Evolutionary conservation across 148 eudicot species (phyloP).

Genomic region (Oxyria digyna): DNA sequence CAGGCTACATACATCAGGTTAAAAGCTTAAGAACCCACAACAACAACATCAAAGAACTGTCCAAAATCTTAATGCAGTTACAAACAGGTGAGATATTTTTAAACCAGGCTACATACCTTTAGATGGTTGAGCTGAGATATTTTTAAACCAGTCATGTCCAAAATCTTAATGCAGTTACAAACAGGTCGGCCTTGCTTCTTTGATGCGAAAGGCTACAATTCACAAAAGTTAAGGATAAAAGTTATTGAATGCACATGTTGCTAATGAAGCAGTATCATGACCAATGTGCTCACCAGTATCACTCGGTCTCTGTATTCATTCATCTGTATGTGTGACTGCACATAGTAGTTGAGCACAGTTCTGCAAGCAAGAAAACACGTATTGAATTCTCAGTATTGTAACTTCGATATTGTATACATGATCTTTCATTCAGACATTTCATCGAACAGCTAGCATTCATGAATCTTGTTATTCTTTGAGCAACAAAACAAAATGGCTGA

Average conservation of each 20-base stretch:
- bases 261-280: not conserved
- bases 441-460: too few species aligned
- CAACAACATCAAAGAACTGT: not conserved
- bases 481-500: too few species aligned
- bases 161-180: slow-evolving; percentile 67
- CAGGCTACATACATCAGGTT: slow-evolving; percentile 80
- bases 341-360: slow-evolving; percentile 77
- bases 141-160: slow-evolving; percentile 96
- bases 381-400: too few species aligned
- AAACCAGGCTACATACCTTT: too few species aligned
- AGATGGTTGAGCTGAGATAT: slow-evolving; percentile 79
- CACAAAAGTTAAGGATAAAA: slow-evolving; percentile 11
- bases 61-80: not conserved
- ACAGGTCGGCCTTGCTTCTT: slow-evolving; percentile 53
- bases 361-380: too few species aligned
- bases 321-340: slow-evolving; percentile 95
- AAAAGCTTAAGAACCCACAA: slow-evolving; percentile 25
- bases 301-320: slow-evolving; percentile 96
- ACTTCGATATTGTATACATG: too few species aligned
- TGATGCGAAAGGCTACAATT: slow-evolving; percentile 60
- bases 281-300: slow-evolving; percentile 48
- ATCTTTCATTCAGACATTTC: too few species aligned
- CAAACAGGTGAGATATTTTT: too few species aligned
- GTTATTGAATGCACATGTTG: not conserved
- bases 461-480: too few species aligned